Evolutionary conservation across 2,329 filamentous ascomycete genomes (phyloP).

Genomic region (Fusarium sp.): DNA sequence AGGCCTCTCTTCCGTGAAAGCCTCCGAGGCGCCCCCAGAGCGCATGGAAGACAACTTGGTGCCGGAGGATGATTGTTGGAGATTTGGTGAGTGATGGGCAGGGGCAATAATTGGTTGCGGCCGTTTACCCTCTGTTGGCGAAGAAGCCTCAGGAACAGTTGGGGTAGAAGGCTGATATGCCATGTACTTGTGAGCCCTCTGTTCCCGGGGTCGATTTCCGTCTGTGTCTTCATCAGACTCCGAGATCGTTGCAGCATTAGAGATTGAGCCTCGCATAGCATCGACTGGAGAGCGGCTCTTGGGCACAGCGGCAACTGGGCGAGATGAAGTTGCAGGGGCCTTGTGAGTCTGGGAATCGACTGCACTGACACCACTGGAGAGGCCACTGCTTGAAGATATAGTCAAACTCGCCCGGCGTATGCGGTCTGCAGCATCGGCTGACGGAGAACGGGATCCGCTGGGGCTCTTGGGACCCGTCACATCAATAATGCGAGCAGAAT

Average conservation of each 20-base stretch:
- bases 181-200: slow-evolving; percentile 35
- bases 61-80: slow-evolving; percentile 40
- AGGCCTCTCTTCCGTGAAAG: slow-evolving; percentile 48
- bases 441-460: slow-evolving; percentile 60
- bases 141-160: slow-evolving; percentile 40
- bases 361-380: slow-evolving; percentile 51
- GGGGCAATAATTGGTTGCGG: slow-evolving; percentile 34
- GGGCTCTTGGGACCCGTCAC: slow-evolving; percentile 65
- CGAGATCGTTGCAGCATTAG: slow-evolving; percentile 53
- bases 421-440: slow-evolving; percentile 58
- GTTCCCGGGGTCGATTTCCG: slow-evolving; percentile 31
- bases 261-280: slow-evolving; percentile 45
- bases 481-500: slow-evolving; percentile 68
- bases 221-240: slow-evolving; percentile 56
- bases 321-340: slow-evolving; percentile 37
- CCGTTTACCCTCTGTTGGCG: slow-evolving; percentile 32
- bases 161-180: slow-evolving; percentile 43
- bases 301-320: slow-evolving; percentile 36
- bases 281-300: slow-evolving; percentile 50
- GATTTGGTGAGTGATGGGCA: slow-evolving; percentile 27
- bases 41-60: slow-evolving; percentile 53
- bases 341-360: slow-evolving; percentile 53
- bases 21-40: slow-evolving; percentile 46
- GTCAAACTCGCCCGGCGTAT: slow-evolving; percentile 52
- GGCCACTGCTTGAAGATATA: slow-evolving; percentile 53